These are phyloP conservation scores for Cladosporium sp. DNA, from an alignment of 2,329 filamentous ascomycete genomes.

Conservation along the genomic window DNA sequence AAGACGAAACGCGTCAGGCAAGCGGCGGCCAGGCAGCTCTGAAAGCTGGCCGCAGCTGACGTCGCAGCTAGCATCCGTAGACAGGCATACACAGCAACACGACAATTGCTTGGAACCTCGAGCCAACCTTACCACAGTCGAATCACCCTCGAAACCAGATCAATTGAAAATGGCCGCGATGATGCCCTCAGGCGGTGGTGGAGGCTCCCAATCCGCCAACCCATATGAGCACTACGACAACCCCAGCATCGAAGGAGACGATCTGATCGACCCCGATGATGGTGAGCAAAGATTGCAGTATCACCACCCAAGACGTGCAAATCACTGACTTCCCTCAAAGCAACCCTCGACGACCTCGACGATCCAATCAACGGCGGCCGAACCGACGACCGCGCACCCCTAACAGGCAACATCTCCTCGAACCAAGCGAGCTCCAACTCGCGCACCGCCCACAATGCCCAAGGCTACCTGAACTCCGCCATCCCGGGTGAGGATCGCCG, in stretches of 20 bases:
- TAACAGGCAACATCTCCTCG: slow-evolving; percentile 70
- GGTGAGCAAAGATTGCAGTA: slow-evolving; percentile 38
- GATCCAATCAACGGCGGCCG: slow-evolving; percentile 64
- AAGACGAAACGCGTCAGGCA: neutral
- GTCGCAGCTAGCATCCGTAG: too few relatives aligned
- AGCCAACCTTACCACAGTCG: neutral
- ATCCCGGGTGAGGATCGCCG: slow-evolving; percentile 91
- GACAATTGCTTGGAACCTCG: too few relatives aligned
- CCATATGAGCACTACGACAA: slow-evolving; percentile 41
- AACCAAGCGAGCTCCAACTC: slow-evolving; percentile 50
- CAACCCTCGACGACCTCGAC: slow-evolving; percentile 87
- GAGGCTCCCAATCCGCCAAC: slow-evolving; percentile 23
- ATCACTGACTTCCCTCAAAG: slow-evolving; percentile 40
- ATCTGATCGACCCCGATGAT: slow-evolving; percentile 51
- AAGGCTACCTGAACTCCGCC: slow-evolving; percentile 78
- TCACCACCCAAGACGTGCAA: too few relatives aligned
- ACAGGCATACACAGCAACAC: neutral
- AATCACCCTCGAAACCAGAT: neutral
- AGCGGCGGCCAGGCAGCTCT: neutral
- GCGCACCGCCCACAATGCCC: slow-evolving; percentile 57
- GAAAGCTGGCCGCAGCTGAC: neutral
- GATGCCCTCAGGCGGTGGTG: slow-evolving; percentile 37
- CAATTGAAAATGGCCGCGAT: slow-evolving; percentile 38
- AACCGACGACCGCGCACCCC: slow-evolving; percentile 68
- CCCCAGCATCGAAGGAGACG: slow-evolving; percentile 44